Evolutionary conservation across 192 early-diverging fungal species (phyloP), one percentile per base, ranked within the genome.

Genomic region (Phycomyces blakesleeanus): DNA sequence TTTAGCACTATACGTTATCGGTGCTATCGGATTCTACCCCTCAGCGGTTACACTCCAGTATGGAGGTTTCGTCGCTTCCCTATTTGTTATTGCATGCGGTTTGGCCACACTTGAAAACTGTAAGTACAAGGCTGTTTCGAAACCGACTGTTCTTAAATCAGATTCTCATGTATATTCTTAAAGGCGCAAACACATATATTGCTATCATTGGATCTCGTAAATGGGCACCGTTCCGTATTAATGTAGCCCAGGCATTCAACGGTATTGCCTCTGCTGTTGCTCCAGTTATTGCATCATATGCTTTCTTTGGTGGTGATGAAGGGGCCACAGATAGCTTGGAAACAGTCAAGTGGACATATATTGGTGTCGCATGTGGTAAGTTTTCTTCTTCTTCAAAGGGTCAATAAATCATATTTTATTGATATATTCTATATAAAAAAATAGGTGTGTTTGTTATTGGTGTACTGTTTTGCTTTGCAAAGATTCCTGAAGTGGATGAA

Each of bases 401-500:
- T 55, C 9, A 8, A 8, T 55, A 24, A 24, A 29, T 22, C 16
- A 50, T 5, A 20, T 55, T 27, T 14, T 5, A 29, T 9, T 29
- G 16, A 15, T n/a, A 27, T n/a, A 1, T 25, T 29, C 38, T 21
- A 50, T 34, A 18, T 27, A 41, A 18, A 22, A 14, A n/a, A n/a
- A n/a, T n/a, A 70, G 68, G 68, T 25, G 69, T 71, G n/a, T 64
- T 65, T 42, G 49, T 65, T 20, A 65, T 73, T 41, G 66, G 49
- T 21, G 7, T 67, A 0, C 22, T 73, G 50, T 67, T 73, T 42
- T 73, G 60, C 26, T 64, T 73, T 29, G 62, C 61, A 1, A 37
- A 39, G 0, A 64, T 73, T 7, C 72, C 72, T 20, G 79, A 78
- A 20, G 47, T 82, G 11, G 74, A 80, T 55, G 54, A 73, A 29